Evolutionary conservation across 805 yeast genomes (phyloP), one percentile per base, ranked within the genome.

Genomic region (Lipomyces mesembrius): DNA sequence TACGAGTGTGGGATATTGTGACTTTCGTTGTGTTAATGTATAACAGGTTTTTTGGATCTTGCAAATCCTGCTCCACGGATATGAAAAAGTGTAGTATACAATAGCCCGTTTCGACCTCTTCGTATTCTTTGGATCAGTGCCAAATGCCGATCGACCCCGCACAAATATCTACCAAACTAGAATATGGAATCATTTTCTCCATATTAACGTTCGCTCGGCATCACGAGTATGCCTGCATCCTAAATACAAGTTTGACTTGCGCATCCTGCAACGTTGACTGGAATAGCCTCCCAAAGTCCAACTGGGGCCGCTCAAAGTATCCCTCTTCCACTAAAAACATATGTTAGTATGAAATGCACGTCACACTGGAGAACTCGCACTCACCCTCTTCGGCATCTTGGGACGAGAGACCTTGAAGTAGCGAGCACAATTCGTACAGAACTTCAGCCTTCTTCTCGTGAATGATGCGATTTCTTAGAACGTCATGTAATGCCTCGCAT

Each of bases 401-500:
- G 72, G n/a, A 77, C 75, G 59, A 72, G 72, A 46, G 63, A 29
- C 58, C 69, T 65, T 63, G 89, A 35, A 92, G 78, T 43, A 91
- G 77, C 0, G 90, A 83, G 1, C 92, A 86, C 55, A 92, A 79
- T 73, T 92, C 96, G 77, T 97, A 91, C 29, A 95, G 78, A 11
- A 82, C 82, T 29, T 83, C 81, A 34, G 94, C 87, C 70, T 87
- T 87, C 14, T 83, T 80, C 75, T 93, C 98, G 65, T 88, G 84
- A 54, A 92, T 80, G 1, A 92, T 85, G 59, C 83, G 81, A 65
- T 87, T 84, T 69, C 97, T 82, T 46, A 91, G 76, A 1, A 82
- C 77, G 70, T 90, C 94, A 73, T 92, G 90, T 32, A 93, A 78
- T 0, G 97, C 95, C 49, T 92, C 97, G 39, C 91, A 81, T 2